Base-by-base conservation (phyloP, 768 basidiomycete genomes). In the Podaxis sp. region DNA sequence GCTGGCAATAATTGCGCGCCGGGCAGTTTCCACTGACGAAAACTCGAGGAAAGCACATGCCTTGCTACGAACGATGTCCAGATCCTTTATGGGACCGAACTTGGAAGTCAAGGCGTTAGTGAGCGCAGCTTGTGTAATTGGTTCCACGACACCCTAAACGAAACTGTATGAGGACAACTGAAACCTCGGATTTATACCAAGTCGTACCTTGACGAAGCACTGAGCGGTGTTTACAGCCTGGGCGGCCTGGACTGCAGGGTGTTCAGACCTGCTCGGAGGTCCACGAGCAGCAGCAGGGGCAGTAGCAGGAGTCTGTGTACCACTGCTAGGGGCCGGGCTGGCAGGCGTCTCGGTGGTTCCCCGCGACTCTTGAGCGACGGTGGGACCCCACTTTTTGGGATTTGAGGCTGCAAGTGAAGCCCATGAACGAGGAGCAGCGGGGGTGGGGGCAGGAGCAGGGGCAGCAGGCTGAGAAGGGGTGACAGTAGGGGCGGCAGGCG, bases 41-140 rank as follows among this genome's bases (percentile, higher is more conserved):
- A 96, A 98, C 75, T 98, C 96, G 69, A 97, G 80, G 84, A 98
- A 98, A 0, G 95, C 96, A 70, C 96, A 98, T 0, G 92, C 93
- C 74, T 93, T 96, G 71, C 70, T 72, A 65, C 90, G 91, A 46
- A 96, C 89, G 66, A 97, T 88, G 74, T 98, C 96, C 46, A 95
- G 75, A 24, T 94, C 94, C 73, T 91, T 93, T 70, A 97, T 81
- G 0, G 86, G 80, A 0, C 94, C 94, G 73, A 96, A 96, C 37
- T 88, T 85, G 36, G 74, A 69, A 0, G 79, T 75, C 38, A 95
- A 80, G 2, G 76, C 71, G 43, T 72, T 75, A 22, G 71, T 75
- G 40, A 96, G 81, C 0, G 80, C 76, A 13, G 73, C 56, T 51
- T 82, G 78, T 25, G 84, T 75, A 43, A 94, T 77, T 36, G 80